These are phyloP conservation scores for Myriosclerotinia scirpicola DNA, from an alignment of 2,329 filamentous ascomycete species.

Conservation along the genomic window DNA sequence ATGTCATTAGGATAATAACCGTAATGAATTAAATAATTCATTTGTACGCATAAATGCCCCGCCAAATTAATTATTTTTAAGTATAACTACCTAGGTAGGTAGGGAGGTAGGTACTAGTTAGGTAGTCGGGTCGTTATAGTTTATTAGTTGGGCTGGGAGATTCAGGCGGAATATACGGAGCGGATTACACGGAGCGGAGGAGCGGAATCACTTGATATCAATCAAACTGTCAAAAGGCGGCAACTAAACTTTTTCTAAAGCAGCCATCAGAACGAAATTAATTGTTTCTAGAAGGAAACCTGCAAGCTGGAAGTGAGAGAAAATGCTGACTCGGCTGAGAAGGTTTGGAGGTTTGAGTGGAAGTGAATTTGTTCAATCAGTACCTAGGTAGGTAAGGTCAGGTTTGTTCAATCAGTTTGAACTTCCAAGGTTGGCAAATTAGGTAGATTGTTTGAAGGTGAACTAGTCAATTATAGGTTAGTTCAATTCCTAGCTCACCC, in stretches of 20 bases:
- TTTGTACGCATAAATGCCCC: conserved; percentile 21
- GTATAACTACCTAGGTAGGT: conserved; percentile 2
- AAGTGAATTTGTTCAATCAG: too few species aligned
- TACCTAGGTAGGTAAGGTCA: too few species aligned
- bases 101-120: too few species aligned
- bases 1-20: conserved; percentile 15
- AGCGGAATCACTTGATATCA: too few species aligned
- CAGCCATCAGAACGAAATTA: background rate
- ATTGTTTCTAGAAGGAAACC: background rate
- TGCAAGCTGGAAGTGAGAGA: too few species aligned
- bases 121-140: too few species aligned
- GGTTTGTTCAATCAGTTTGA: too few species aligned
- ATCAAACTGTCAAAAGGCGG: background rate
- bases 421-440: background rate
- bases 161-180: background rate
- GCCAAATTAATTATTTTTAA: conserved; percentile 16
- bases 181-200: too few species aligned
- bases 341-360: background rate
- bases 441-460: background rate
- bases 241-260: conserved; percentile 11
- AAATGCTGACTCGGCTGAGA: too few species aligned
- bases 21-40: conserved; percentile 14
- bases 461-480: conserved; percentile 7
- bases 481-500: conserved; percentile 1
- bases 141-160: background rate